Percentiles rank a stretch among this genome's conserved stretches.
phyloP scores from a whole-genome alignment of 192 early-diverging fungal species.

The Backusella australiensis region DNA sequence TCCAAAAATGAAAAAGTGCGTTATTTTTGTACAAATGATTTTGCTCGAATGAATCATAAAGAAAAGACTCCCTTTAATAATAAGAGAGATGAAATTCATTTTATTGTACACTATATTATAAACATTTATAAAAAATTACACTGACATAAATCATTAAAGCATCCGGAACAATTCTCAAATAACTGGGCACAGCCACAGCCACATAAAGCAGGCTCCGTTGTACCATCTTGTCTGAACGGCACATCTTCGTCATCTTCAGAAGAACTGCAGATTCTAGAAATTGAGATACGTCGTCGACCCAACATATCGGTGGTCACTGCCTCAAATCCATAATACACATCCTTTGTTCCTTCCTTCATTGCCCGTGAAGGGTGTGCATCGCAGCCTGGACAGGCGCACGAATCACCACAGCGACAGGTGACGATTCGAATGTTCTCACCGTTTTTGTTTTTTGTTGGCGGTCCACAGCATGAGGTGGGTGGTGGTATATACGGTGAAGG shows the following conservation, averaged over 20 bases:
- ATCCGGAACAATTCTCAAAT: constrained; percentile 50
- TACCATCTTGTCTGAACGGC: neutral
- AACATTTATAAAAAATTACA: neutral
- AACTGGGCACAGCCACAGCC: constrained; percentile 58
- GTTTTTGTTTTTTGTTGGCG: constrained; percentile 6
- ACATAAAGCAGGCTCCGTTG: constrained; percentile 25
- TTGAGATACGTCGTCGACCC: neutral
- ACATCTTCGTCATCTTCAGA: neutral
- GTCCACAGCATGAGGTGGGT: constrained; percentile 15
- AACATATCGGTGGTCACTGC: neutral
- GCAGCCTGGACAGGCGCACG: constrained; percentile 39
- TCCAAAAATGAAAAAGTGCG: neutral
- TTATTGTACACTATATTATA: neutral
- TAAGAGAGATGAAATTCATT: neutral
- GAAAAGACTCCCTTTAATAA: neutral
- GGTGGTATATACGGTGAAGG: neutral
- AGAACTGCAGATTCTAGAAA: constrained; percentile 9
- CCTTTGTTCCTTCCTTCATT: constrained; percentile 13
- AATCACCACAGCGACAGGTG: constrained; percentile 41
- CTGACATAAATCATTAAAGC: constrained; percentile 51
- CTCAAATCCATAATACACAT: constrained; percentile 20
- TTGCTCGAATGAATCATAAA: neutral
- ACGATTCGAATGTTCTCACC: constrained; percentile 24
- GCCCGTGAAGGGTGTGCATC: constrained; percentile 37
- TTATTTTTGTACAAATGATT: neutral